Base-by-base conservation (phyloP, 257 asterid genomes). In the Ophiorrhiza pumila region DNA sequence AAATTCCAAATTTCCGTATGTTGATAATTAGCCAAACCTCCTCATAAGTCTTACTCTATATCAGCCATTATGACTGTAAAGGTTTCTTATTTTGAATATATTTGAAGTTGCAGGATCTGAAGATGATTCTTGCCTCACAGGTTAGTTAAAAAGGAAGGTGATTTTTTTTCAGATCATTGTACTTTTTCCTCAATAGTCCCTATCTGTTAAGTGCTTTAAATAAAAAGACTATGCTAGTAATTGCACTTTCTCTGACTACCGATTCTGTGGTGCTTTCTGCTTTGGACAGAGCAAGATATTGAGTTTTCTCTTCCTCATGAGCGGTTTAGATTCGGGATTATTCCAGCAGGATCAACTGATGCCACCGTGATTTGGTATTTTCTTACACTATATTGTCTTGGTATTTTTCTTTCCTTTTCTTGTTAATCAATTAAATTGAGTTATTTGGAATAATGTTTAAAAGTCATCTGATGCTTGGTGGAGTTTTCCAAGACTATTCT, bases 341-440 rank as follows among this genome's bases (percentile, higher is more conserved):
- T 94, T 79, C 99, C 99, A 58, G 96, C 99, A 58, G 99, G 99
- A 78, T 94, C 99, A 25, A 94, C 99, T n/a, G 99, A 94, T 85
- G 97, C 99, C 66, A 83, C 89, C 7, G 97, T 82, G 62, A 90
- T 94, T 64, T 94, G 99, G 99, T 94, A 90, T 61, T 49, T 69
- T 73, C 61, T 62, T 60, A 78, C 29, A 23, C 68, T 71, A 42
- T 67, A 53, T 70, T 74, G 31, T 74, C 59, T 75, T 72, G 53
- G 46, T 22, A 52, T 27, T 52, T 4, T 53, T 53, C 11, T 53
- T 53, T 5, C 31, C 60, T n/a, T 22, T 7, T 8, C n/a, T 53
- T 6, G 29, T 22, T n/a, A 53, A 53, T 53, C 60, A 27, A 53
- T 7, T 27, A 53, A 7, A n/a, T n/a, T 53, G 60, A 55, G 23